Evolutionary conservation across 352 stramenopile genomes (phyloP).

Genomic region (Blastocystis sp.): DNA sequence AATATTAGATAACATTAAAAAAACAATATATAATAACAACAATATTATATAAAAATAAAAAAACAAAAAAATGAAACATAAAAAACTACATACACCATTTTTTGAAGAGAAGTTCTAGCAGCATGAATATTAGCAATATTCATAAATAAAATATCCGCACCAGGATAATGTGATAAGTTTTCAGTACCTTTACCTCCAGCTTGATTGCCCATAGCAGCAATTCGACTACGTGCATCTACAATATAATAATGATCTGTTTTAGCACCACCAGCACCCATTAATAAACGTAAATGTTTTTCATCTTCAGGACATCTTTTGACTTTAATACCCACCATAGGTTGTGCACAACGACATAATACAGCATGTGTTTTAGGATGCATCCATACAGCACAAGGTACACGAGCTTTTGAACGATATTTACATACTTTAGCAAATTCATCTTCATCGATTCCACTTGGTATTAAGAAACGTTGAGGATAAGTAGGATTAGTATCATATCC

Average conservation of each 20-base stretch:
- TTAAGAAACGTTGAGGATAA: slow-evolving; percentile 74
- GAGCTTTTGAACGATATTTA: slow-evolving; percentile 70
- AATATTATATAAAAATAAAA: too few species aligned
- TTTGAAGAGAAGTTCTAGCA: slow-evolving; percentile 72
- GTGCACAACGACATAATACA: slow-evolving; percentile 69
- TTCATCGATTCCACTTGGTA: slow-evolving; percentile 69
- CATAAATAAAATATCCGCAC: slow-evolving; percentile 76
- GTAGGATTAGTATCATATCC: slow-evolving; percentile 50
- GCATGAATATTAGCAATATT: slow-evolving; percentile 96
- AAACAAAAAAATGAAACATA: too few species aligned
- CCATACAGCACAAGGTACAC: slow-evolving; percentile 72
- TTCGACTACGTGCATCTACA: slow-evolving; percentile 59
- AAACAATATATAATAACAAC: slow-evolving; percentile 22
- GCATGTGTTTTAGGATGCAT: slow-evolving; percentile 62
- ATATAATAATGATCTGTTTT: slow-evolving; percentile 45
- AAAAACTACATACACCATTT: too few species aligned
- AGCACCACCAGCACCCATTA: slow-evolving; percentile 53
- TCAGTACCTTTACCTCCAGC: slow-evolving; percentile 72
- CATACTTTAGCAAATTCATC: slow-evolving; percentile 60
- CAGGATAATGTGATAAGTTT: slow-evolving; percentile 75
- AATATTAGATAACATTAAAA: slow-evolving; percentile 53
- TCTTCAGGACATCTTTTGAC: slow-evolving; percentile 69
- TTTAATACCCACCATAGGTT: slow-evolving; percentile 78
- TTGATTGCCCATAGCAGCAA: slow-evolving; percentile 60
- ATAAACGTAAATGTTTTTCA: slow-evolving; percentile 62